Conservation (phyloP, 352 stramenopile genomes). For the Phytophthora ohioensis region DNA sequence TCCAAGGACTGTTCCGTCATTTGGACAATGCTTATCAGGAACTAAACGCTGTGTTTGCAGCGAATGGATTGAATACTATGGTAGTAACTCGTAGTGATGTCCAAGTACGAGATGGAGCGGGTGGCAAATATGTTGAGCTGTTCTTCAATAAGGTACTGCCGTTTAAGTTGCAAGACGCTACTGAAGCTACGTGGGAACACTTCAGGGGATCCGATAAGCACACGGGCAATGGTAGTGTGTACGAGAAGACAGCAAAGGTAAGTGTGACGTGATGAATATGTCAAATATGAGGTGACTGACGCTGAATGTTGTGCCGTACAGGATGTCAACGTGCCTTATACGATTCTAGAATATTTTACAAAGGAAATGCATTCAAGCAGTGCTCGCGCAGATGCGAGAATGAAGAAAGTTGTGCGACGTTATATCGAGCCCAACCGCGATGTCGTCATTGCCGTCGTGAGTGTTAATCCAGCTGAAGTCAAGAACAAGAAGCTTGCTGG, state of each 20-base stretch:
- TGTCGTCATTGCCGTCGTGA: slow-evolving; percentile 42
- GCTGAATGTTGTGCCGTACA: slow-evolving; percentile 20
- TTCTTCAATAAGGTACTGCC: slow-evolving; percentile 51
- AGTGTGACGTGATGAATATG: not conserved
- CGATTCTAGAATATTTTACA: slow-evolving; percentile 44
- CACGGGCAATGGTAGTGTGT: slow-evolving; percentile 39
- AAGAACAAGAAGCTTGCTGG: slow-evolving; percentile 27
- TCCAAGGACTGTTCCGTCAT: slow-evolving; percentile 35
- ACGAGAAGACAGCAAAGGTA: slow-evolving; percentile 41
- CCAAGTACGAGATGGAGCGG: slow-evolving; percentile 36
- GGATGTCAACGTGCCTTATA: slow-evolving; percentile 39
- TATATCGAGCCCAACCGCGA: slow-evolving; percentile 43
- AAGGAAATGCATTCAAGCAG: slow-evolving; percentile 38
- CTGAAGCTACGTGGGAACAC: slow-evolving; percentile 42
- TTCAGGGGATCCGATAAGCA: slow-evolving; percentile 44
- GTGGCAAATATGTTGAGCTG: slow-evolving; percentile 43
- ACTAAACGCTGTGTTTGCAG: slow-evolving; percentile 34
- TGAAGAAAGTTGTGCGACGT: slow-evolving; percentile 42
- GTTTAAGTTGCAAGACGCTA: slow-evolving; percentile 46
- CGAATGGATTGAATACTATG: slow-evolving; percentile 36
- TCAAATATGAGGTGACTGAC: not conserved
- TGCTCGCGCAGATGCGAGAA: slow-evolving; percentile 33
- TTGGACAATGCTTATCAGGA: slow-evolving; percentile 38
- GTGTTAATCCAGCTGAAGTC: slow-evolving; percentile 42
- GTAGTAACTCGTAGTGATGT: slow-evolving; percentile 37